Base-by-base conservation (phyloP, 164 flowering plant species). In the Tetracentron sinense region DNA sequence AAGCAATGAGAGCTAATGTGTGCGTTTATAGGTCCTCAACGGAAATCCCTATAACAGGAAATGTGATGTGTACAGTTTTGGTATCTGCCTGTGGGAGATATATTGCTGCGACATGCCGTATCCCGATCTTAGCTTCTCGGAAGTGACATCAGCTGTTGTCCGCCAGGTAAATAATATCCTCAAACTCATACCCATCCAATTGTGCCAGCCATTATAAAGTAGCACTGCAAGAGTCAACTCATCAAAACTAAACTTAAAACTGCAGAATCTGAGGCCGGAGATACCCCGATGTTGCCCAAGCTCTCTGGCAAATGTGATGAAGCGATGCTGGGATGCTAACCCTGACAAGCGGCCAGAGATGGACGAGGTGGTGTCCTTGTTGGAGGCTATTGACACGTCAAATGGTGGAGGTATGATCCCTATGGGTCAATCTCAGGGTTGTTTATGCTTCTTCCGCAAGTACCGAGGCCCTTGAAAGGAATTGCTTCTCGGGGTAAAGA, bases 91-190 rank as follows among this genome's bases (percentile, higher is more conserved):
- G 54, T 93, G 98, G 98, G 98, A 93, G 76, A 87, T 87, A 64
- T 93, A 93, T 74, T 93, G 98, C 72, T 93, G 98, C 55, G 98
- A 87, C 83, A 93, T 90, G n/a, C n/a, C n/a, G n/a, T n/a, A n/a
- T n/a, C n/a, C n/a, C n/a, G n/a, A n/a, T n/a, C n/a, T n/a, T n/a
- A n/a, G n/a, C n/a, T 90, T 90, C 83, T 82, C 97, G 6, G 97
- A 93, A 77, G 85, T 85, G 21, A 85, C 97, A 30, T 83, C 97
- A 50, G 98, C 97, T 48, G 97, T 93, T 22, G 97, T 93, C 33
- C 90, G 89, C 35, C 96, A 90, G 96, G 98, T 90, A 74, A 49
- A 50, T 38, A 54, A 16, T 33, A 0, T 27, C 33, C 23, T 42
- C 19, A 6, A 47, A 28, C 28, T 25, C 44, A 6, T 20, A 29